Evolutionary conservation across 129 eudicot species (phyloP).

Genomic region (Flaveria bidentis): DNA sequence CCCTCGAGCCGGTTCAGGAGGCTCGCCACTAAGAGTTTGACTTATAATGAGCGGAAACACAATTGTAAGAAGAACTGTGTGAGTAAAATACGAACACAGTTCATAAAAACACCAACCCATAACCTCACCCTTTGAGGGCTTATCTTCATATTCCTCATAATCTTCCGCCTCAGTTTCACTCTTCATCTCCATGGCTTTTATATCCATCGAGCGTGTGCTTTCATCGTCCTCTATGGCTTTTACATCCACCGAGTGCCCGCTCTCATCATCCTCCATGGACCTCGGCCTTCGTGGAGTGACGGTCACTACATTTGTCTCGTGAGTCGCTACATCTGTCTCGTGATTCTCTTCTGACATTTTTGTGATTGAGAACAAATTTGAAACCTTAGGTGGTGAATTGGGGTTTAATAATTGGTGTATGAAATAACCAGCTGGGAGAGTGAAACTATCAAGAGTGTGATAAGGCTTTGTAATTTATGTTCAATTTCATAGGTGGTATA

Average conservation of each 20-base stretch:
- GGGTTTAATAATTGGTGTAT: slow-evolving; percentile 28
- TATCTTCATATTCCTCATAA: slow-evolving; percentile 47
- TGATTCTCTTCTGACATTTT: slow-evolving; percentile 27
- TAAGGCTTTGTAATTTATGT: slow-evolving; percentile 34
- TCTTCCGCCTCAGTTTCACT: slow-evolving; percentile 53
- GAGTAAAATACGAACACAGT: slow-evolving; percentile 70
- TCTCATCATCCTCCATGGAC: slow-evolving; percentile 46
- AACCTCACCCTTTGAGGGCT: slow-evolving; percentile 63
- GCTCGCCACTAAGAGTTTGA: slow-evolving; percentile 42
- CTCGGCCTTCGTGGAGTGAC: slow-evolving; percentile 40
- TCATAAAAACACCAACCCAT: slow-evolving; percentile 72
- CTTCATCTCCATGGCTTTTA: slow-evolving; percentile 30
- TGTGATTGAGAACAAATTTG: background rate
- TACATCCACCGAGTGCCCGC: slow-evolving; percentile 20
- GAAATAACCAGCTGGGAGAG: slow-evolving; percentile 37
- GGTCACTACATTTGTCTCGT: slow-evolving; percentile 2
- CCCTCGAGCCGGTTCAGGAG: slow-evolving; percentile 55
- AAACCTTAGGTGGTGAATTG: slow-evolving; percentile 11
- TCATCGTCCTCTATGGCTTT: slow-evolving; percentile 44
- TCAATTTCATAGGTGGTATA: slow-evolving; percentile 30
- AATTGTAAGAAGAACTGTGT: slow-evolving; percentile 68
- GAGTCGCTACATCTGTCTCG: slow-evolving; percentile 2
- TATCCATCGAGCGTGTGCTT: slow-evolving; percentile 22
- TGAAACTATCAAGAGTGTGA: slow-evolving; percentile 35
- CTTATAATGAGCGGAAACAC: slow-evolving; percentile 80